Conservation (phyloP, 2,329 filamentous ascomycete species). For the Aaosphaeria arxii region DNA sequence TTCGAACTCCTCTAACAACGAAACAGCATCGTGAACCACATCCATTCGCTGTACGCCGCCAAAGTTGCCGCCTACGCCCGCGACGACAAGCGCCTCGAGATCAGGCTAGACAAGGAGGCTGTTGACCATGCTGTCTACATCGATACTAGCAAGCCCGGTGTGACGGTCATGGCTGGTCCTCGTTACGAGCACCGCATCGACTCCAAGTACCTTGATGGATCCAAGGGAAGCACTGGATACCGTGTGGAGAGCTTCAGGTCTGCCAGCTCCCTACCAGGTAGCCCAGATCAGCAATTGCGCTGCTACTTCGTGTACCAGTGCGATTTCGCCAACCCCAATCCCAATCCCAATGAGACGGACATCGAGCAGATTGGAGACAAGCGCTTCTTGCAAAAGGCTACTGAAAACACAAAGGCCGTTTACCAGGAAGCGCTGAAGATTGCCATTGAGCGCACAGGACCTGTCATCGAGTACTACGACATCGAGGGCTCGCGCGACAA, state of each 20-base stretch:
- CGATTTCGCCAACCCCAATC: slow-evolving; percentile 75
- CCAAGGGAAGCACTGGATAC: slow-evolving; percentile 69
- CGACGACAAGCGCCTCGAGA: slow-evolving; percentile 91
- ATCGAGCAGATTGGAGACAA: slow-evolving; percentile 90
- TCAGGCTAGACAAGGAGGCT: slow-evolving; percentile 92
- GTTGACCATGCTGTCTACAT: slow-evolving; percentile 96
- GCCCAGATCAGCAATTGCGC: slow-evolving; percentile 77
- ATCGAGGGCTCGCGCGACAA: slow-evolving; percentile 90
- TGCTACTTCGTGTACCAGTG: slow-evolving; percentile 99
- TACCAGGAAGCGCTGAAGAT: slow-evolving; percentile 92
- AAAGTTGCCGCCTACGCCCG: slow-evolving; percentile 92
- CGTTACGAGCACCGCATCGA: slow-evolving; percentile 92
- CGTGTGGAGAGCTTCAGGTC: slow-evolving; percentile 98
- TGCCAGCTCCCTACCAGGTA: slow-evolving; percentile 71
- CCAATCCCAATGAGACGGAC: slow-evolving; percentile 74
- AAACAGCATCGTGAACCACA: slow-evolving; percentile 74
- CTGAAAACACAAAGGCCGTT: slow-evolving; percentile 89
- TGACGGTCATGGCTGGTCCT: slow-evolving; percentile 74
- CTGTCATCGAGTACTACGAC: slow-evolving; percentile 97
- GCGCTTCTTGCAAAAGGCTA: slow-evolving; percentile 93
- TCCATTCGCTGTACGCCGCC: slow-evolving; percentile 93
- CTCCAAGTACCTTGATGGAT: slow-evolving; percentile 88
- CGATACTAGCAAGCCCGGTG: slow-evolving; percentile 88
- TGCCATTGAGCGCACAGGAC: slow-evolving; percentile 80
- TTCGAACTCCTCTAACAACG: slow-evolving; percentile 11